phyloP scores from a whole-genome alignment of 2,329 filamentous ascomycete species.

The Penicillium oxalicum region DNA sequence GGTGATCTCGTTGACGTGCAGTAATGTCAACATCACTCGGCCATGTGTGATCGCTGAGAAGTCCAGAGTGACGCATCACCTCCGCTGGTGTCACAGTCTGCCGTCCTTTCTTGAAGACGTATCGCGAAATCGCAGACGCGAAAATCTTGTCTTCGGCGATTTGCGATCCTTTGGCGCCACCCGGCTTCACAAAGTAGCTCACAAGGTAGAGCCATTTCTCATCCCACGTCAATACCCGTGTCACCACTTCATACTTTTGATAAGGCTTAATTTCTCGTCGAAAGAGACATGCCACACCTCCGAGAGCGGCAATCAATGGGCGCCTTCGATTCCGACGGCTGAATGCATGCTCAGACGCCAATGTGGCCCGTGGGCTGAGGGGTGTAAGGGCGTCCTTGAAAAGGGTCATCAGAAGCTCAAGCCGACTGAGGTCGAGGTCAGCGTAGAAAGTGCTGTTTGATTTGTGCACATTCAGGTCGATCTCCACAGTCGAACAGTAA shows the following conservation, averaged over 20 bases:
- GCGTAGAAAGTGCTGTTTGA: constrained; percentile 4
- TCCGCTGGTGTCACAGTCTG: constrained; percentile 1
- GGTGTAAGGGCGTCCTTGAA: constrained; percentile 1
- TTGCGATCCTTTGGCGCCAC: neutral
- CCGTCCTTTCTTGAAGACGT: constrained; percentile 3
- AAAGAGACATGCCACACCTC: constrained; percentile 3
- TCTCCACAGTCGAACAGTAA: neutral
- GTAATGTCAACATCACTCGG: neutral
- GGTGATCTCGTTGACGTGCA: too few species aligned
- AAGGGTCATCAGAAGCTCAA: neutral
- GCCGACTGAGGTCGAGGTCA: constrained; percentile 3
- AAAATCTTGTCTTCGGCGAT: neutral
- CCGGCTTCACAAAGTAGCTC: constrained; percentile 2
- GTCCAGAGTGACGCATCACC: neutral
- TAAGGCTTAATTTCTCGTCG: constrained; percentile 3
- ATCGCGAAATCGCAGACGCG: constrained; percentile 1
- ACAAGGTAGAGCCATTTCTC: constrained; percentile 7
- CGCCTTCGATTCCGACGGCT: neutral
- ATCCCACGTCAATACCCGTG: constrained; percentile 5
- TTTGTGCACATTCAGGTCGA: constrained; percentile 5
- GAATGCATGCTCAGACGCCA: neutral
- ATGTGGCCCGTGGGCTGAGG: neutral
- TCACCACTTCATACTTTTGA: neutral
- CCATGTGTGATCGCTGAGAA: neutral
- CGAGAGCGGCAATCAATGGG: constrained; percentile 1